Conservation (phyloP, 768 basidiomycete genomes). For the Paxillus ammoniavirescens region DNA sequence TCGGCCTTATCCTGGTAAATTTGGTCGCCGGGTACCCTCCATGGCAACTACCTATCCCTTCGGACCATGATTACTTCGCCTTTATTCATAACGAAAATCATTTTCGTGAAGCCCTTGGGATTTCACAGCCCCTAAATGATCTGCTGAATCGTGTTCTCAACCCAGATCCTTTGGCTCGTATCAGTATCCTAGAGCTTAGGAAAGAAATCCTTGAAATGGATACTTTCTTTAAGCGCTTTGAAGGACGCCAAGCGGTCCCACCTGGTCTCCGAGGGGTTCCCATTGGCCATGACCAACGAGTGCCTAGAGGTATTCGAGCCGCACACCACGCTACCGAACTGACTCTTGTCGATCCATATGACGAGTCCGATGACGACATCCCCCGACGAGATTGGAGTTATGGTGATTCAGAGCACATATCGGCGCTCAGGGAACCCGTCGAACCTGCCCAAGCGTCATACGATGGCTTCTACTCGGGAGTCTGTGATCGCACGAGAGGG, state of each 20-base stretch:
- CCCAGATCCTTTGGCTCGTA: slow-evolving; percentile 60
- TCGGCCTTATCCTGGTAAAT: slow-evolving; percentile 81
- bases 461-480: background rate
- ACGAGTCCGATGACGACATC: background rate
- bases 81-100: slow-evolving; percentile 64
- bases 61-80: slow-evolving; percentile 65
- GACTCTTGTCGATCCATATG: background rate
- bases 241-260: slow-evolving; percentile 38
- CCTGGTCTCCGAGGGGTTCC: slow-evolving; percentile 5
- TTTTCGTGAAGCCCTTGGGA: slow-evolving; percentile 67
- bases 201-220: slow-evolving; percentile 51
- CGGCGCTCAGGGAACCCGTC: background rate
- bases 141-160: slow-evolving; percentile 73
- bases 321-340: background rate
- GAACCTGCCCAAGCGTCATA: background rate
- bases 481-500: background rate
- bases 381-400: background rate
- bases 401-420: background rate
- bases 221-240: slow-evolving; percentile 59
- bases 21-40: slow-evolving; percentile 65
- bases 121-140: slow-evolving; percentile 61
- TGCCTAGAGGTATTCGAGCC: background rate
- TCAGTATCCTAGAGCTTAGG: slow-evolving; percentile 62
- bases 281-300: background rate
- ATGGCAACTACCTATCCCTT: slow-evolving; percentile 68